These are phyloP conservation scores for Raphanus hybrid DNA, from an alignment of 441 rosid genomes.

Conservation along the genomic window DNA sequence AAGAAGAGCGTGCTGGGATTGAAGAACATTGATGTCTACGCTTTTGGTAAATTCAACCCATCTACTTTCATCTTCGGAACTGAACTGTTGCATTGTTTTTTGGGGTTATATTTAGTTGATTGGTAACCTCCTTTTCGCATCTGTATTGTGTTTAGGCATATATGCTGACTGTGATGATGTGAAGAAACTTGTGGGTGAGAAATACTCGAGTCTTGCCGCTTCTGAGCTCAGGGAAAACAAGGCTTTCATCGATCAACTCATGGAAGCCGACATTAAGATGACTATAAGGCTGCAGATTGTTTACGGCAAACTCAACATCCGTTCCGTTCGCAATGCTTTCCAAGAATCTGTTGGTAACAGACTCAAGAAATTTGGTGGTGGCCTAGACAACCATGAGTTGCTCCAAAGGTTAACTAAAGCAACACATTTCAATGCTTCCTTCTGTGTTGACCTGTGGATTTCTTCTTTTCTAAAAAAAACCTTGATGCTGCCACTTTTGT, in stretches of 20 bases:
- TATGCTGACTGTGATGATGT: constrained; percentile 71
- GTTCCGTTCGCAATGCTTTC: constrained; percentile 79
- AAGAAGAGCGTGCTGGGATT: constrained; percentile 74
- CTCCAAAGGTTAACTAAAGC: constrained; percentile 63
- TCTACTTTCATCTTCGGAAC: neutral
- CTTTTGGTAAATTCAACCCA: constrained; percentile 60
- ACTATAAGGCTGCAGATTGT: constrained; percentile 83
- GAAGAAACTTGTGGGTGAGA: constrained; percentile 62
- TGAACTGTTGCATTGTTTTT: neutral
- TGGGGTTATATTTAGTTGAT: neutral
- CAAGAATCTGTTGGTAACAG: constrained; percentile 89
- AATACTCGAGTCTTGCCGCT: constrained; percentile 59
- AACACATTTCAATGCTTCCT: neutral
- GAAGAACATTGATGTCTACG: constrained; percentile 90
- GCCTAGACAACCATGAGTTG: constrained; percentile 66
- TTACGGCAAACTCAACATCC: constrained; percentile 70
- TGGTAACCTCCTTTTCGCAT: neutral
- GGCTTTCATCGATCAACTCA: constrained; percentile 56
- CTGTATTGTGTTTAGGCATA: constrained; percentile 50
- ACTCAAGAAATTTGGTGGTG: constrained; percentile 67
- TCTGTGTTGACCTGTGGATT: neutral
- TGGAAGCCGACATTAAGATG: constrained; percentile 69
- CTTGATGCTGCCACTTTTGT: constrained; percentile 20
- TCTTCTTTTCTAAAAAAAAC: neutral
- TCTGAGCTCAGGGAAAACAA: constrained; percentile 68